Conservation (phyloP, 2,329 filamentous ascomycete genomes). For the Trichoderma sp. region DNA sequence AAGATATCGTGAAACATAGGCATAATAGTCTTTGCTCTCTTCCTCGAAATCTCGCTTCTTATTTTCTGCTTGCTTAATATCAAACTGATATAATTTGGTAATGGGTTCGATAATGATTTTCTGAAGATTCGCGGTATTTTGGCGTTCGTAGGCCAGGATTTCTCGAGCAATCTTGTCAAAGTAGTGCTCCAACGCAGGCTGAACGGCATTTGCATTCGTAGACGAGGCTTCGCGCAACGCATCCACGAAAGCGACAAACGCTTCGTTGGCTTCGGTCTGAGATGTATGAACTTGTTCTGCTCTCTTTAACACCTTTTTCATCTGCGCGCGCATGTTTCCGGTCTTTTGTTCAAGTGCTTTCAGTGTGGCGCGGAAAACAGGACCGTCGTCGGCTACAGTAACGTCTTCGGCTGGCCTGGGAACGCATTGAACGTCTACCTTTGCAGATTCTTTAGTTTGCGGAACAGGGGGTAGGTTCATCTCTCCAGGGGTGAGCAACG, state of each 20-base stretch:
- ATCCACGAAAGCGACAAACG: slow-evolving; percentile 79
- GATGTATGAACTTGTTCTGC: slow-evolving; percentile 85
- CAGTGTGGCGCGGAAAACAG: slow-evolving; percentile 94
- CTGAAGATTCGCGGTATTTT: slow-evolving; percentile 82
- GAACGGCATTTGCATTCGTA: slow-evolving; percentile 94
- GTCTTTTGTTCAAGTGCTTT: slow-evolving; percentile 97
- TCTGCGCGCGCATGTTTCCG: slow-evolving; percentile 86
- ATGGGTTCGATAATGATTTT: slow-evolving; percentile 94
- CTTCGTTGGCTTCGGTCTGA: slow-evolving; percentile 82
- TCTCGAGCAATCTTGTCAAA: slow-evolving; percentile 96
- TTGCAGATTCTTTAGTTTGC: slow-evolving; percentile 57
- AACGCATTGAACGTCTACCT: slow-evolving; percentile 78
- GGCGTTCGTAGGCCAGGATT: slow-evolving; percentile 82
- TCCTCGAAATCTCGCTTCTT: slow-evolving; percentile 99
- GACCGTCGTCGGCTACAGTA: slow-evolving; percentile 84
- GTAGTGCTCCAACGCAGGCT: slow-evolving; percentile 95
- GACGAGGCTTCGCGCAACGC: slow-evolving; percentile 83
- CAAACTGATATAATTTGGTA: slow-evolving; percentile 85
- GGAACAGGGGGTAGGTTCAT: slow-evolving; percentile 30
- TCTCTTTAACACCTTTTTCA: slow-evolving; percentile 94
- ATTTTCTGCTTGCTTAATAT: slow-evolving; percentile 95
- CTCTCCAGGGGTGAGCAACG: slow-evolving; percentile 46
- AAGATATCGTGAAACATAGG: slow-evolving; percentile 92
- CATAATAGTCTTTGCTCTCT: slow-evolving; percentile 98
- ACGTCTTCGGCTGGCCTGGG: slow-evolving; percentile 85